Evolutionary conservation across 1,284 basidiomycete genomes (phyloP), one percentile per base, ranked within the genome.

Genomic region (Cryptococcus sp.): DNA sequence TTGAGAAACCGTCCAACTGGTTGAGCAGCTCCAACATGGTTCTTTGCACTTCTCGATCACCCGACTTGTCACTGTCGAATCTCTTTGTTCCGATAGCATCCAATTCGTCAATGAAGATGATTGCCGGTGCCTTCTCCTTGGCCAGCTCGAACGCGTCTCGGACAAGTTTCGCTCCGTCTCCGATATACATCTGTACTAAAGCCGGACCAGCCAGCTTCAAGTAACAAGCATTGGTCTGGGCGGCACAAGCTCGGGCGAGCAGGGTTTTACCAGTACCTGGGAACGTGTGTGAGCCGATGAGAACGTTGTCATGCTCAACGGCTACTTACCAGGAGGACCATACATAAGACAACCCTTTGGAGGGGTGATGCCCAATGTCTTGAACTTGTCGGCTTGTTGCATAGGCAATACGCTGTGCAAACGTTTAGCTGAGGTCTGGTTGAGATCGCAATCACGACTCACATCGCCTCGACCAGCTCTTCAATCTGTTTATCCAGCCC

Each of bases 1-100:
- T 93, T 58, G 91, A 90, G 78, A 86, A 86, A 6, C 88, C 88
- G 70, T 90, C 88, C 27, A 90, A 81, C 79, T 90, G 88, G 78
- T 99, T 99, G 50, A 99, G 84, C 61, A 99, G 84, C 76, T 99
- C 96, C 78, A 99, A 84, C 96, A 99, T 99, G 42, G 95, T 99
- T 58, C 95, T 86, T 78, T 99, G 96, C 63, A 99, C 97, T 82
- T 99, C 96, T 67, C 96, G 88, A 80, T 99, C 96, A 68, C 96
- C 96, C 48, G 91, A 90, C 56, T 96, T 98, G 71, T 94, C 96
- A 50, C 91, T 94, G 70, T 99, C 96, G 77, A 99, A 96, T 84
- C 95, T 90, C 80, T 99, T 99, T 8, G 96, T 99, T 73, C 96
- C 95, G 70, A 99, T 87, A 45, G 95, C 95, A 73, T 99, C 95